Evolutionary conservation across 2,329 filamentous ascomycete genomes (phyloP).

Genomic region (Talaromyces sp.): DNA sequence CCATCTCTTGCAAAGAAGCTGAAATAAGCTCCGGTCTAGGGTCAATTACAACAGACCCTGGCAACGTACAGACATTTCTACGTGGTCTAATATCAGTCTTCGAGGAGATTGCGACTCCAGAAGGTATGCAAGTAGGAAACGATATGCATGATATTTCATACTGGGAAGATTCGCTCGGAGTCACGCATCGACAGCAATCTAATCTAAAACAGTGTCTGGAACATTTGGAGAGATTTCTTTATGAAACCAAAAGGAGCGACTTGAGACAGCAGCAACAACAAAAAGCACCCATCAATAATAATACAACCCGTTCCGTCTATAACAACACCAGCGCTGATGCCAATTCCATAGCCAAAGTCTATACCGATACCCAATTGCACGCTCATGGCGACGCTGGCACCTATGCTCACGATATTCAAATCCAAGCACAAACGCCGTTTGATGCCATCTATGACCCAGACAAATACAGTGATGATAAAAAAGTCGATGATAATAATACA

Average conservation of each 20-base stretch:
- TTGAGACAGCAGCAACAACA: slow-evolving; percentile 6
- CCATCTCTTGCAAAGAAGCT: slow-evolving; percentile 70
- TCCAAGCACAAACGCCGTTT: slow-evolving; percentile 18
- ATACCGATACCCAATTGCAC: slow-evolving; percentile 14
- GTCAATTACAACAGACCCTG: slow-evolving; percentile 46
- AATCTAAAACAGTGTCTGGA: slow-evolving; percentile 69
- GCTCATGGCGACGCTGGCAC: slow-evolving; percentile 13
- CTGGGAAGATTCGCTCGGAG: slow-evolving; percentile 79
- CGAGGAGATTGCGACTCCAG: slow-evolving; percentile 42
- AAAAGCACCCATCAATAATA: neutral
- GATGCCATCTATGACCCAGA: slow-evolving; percentile 16
- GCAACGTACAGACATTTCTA: slow-evolving; percentile 67
- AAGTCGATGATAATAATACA: slow-evolving; percentile 18
- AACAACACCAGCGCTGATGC: slow-evolving; percentile 20
- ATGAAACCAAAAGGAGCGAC: slow-evolving; percentile 44
- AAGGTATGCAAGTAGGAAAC: slow-evolving; percentile 32
- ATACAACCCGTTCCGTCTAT: slow-evolving; percentile 4
- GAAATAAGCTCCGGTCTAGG: slow-evolving; percentile 25
- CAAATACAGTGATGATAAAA: slow-evolving; percentile 8
- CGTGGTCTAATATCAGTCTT: slow-evolving; percentile 66
- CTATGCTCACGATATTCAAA: slow-evolving; percentile 21
- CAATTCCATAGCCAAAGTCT: slow-evolving; percentile 12
- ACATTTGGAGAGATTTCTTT: slow-evolving; percentile 70
- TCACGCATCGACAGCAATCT: slow-evolving; percentile 82
- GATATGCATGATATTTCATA: slow-evolving; percentile 49